Evolutionary conservation across 2,329 filamentous ascomycete species (phyloP), one percentile per base, ranked within the genome.

Genomic region (Penicillium corylophilum): DNA sequence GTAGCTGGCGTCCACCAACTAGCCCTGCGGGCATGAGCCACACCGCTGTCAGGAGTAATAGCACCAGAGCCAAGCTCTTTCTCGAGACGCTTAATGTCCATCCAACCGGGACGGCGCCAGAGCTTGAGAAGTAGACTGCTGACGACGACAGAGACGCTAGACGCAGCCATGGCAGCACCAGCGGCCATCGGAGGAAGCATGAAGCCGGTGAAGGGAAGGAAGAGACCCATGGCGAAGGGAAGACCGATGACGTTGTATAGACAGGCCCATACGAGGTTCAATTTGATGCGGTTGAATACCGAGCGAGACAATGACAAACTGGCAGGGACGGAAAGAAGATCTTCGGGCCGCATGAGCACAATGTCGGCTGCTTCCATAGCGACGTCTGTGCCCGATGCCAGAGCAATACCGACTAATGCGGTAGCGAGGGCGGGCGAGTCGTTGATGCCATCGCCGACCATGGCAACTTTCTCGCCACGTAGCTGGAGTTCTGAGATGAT

Each of bases 381-480:
- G 1, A 99, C 93, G 68, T 97, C 94, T 0, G 94, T 97, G 50
- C 94, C 94, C 7, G 87, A 91, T 5, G 90, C 83, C 72, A 99
- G 90, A 51, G 92, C 92, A 61, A 99, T 96, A 57, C 94, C 94
- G 24, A 97, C 85, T 62, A 95, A 86, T 10, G 94, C 92, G 0
- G 91, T 95, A 0, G 91, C 94, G 10, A 99, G 83, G 0, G 94
- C 94, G 0, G 94, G 94, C 0, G 91, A 96, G 76, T 99, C 94
- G 73, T 99, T 99, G 81, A 99, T 96, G 38, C 94, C 94, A 71
- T 99, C 94, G 46, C 94, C 92, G 13, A 97, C 92, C 94, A 99
- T 99, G 61, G 90, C 94, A 23, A 97, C 90, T 44, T 88, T 79
- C 63, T 91, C 83, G 54, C 90, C 90, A 45, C 79, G 72, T 0